Base-by-base conservation (phyloP, 371 early-diverging fungal genomes). In the Cokeromyces recurvatus region DNA sequence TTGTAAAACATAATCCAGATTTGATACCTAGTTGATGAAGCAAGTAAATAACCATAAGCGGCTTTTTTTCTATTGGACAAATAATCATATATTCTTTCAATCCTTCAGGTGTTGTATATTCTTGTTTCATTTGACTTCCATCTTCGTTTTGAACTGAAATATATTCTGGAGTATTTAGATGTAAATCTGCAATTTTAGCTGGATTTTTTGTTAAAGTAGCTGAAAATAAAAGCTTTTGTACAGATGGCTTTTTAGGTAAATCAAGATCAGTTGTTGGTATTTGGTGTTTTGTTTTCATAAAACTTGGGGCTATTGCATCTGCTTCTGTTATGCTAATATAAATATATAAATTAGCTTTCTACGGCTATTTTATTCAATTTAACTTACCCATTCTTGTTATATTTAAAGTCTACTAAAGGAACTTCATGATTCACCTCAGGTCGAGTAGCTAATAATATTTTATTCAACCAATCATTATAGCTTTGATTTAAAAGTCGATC, bases 201-300 rank as follows among this genome's bases (percentile, higher is more conserved):
- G 97, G 95, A 48, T 97, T 87, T 34, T 89, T 80, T 0, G 96
- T 94, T 48, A 97, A 63, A 0, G 97, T 96, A 8, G 96, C 97
- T 2, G 93, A 92, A 53, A 95, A 96, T 10, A 97, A 66, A 1
- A 95, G 76, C 70, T 97, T 96, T 64, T 89, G 90, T 5, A 70
- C 82, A 5, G 73, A 71, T 2, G 78, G 70, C 2, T 59, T 71
- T 52, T 79, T 79, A 9, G 74, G 71, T 10, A 75, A 51, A 42
- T 81, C 78, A 14, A 81, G 50, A 40, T 78, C 82, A 2, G 82
- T 73, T 20, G 45, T 52, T 4, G 78, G 78, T 20, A 78, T 32
- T 9, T 61, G 46, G 43, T 72, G 75, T 21, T 59, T 56, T 8
- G 78, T 63, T 1, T 59, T 32, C 16, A 81, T 32, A 24, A 73